Conservation (phyloP, 495 filamentous ascomycete species). For the Hypoxylon trugodes region DNA sequence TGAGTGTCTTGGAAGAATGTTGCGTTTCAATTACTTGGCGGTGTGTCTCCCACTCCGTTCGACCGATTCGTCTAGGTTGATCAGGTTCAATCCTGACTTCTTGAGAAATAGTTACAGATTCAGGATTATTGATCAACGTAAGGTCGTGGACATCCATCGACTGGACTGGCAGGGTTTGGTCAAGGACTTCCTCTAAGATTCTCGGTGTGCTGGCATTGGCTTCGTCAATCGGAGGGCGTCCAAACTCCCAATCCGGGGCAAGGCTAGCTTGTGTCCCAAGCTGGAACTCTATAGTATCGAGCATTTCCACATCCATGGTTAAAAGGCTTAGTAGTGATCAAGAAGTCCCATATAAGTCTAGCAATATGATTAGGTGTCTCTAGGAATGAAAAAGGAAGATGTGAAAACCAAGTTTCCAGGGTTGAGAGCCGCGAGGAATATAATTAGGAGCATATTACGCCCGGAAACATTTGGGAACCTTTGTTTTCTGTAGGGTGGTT, state of each 20-base stretch:
- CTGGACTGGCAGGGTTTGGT: background rate
- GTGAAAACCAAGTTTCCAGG: no score
- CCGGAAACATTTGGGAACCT: background rate
- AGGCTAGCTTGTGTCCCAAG: background rate
- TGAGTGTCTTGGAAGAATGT: background rate
- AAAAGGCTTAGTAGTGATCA: background rate
- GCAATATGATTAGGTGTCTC: background rate
- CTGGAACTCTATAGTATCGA: background rate
- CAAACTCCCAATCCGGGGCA: background rate
- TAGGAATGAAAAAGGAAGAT: no score
- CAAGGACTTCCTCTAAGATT: background rate
- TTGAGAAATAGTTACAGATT: background rate
- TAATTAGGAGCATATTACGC: background rate
- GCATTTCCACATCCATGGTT: background rate
- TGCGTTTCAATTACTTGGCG: background rate
- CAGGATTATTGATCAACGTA: background rate
- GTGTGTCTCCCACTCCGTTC: background rate
- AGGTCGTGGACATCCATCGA: background rate
- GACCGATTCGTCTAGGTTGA: background rate
- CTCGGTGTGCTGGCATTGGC: background rate
- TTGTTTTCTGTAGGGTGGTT: background rate
- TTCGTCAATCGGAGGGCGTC: background rate
- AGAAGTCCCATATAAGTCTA: background rate
- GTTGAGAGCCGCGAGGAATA: no score
- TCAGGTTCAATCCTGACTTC: background rate